phyloP scores from a whole-genome alignment of 2,329 filamentous ascomycete genomes.

The Colletotrichum sp. region DNA sequence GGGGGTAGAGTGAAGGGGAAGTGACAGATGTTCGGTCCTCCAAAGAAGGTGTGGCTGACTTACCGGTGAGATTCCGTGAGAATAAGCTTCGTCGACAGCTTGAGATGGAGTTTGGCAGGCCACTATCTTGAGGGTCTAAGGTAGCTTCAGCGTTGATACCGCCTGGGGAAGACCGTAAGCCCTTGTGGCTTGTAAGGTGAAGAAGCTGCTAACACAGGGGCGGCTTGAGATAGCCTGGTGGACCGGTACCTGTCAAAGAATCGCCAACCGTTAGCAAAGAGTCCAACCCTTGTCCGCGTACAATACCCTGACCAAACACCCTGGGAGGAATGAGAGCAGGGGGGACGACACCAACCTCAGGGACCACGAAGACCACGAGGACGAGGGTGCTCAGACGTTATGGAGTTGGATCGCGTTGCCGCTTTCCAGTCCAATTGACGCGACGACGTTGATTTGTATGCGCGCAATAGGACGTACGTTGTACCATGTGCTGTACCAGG shows the following conservation, averaged over 20 bases:
- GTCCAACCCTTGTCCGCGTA: background rate
- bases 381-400: background rate
- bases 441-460: background rate
- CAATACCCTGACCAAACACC: background rate
- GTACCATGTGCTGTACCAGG: background rate
- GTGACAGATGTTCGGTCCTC: background rate
- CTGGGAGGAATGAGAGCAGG: background rate
- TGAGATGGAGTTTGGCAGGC: background rate
- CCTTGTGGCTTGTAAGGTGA: background rate
- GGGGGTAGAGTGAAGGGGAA: background rate
- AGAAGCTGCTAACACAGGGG: background rate
- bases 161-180: background rate
- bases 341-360: conserved; percentile 1
- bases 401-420: background rate
- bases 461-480: background rate
- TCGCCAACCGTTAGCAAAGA: conserved; percentile 12
- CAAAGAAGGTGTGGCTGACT: conserved; percentile 12
- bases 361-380: background rate
- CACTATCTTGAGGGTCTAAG: background rate
- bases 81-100: conserved; percentile 16
- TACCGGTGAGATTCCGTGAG: background rate
- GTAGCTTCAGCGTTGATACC: conserved; percentile 3
- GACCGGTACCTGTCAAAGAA: conserved; percentile 22
- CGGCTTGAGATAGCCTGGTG: conserved; percentile 5
- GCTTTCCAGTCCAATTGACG: background rate